phyloP scores from a whole-genome alignment of 1,284 basidiomycete genomes.

The Cutaneotrichosporon sp. region DNA sequence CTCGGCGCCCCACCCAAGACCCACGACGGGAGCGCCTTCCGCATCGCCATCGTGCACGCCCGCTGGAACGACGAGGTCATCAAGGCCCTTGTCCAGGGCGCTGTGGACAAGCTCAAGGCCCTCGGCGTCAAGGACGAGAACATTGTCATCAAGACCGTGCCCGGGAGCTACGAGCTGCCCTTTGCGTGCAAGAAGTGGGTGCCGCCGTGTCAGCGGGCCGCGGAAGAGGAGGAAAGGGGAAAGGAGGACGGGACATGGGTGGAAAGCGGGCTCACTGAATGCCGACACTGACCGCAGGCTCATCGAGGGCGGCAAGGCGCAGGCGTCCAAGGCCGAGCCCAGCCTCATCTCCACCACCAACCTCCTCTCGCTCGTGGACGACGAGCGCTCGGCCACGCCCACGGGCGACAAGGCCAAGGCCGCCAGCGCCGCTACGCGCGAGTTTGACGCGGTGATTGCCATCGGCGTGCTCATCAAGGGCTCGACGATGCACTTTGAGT shows the following conservation, averaged over 20 bases:
- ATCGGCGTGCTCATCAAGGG: conserved; percentile 99
- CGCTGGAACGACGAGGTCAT: conserved; percentile 89
- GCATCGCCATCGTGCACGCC: conserved; percentile 87
- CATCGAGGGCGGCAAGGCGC: conserved; percentile 51
- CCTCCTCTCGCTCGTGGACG: conserved; percentile 70
- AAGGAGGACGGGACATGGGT: too few relatives aligned
- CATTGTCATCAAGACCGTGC: conserved; percentile 87
- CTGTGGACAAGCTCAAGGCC: conserved; percentile 73
- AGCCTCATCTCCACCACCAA: conserved; percentile 50
- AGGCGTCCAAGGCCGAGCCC: conserved; percentile 48
- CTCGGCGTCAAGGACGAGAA: conserved; percentile 86
- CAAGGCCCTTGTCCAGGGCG: conserved; percentile 76
- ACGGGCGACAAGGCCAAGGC: conserved; percentile 38
- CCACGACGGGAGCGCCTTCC: conserved; percentile 75
- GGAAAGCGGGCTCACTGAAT: too few relatives aligned
- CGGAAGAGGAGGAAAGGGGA: too few relatives aligned
- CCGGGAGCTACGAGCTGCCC: conserved; percentile 92
- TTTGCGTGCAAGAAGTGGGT: conserved; percentile 72
- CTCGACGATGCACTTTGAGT: conserved; percentile 96
- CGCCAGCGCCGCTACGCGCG: conserved; percentile 59
- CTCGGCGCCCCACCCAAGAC: conserved; percentile 63
- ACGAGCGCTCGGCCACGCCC: conserved; percentile 54
- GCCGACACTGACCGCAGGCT: conserved; percentile 34
- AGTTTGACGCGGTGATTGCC: conserved; percentile 93
- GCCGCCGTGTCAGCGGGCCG: too few relatives aligned